Percentiles rank a stretch among this genome's conserved stretches.
phyloP scores from a whole-genome alignment of 1,284 basidiomycete genomes.

The Leccinum solheimii region DNA sequence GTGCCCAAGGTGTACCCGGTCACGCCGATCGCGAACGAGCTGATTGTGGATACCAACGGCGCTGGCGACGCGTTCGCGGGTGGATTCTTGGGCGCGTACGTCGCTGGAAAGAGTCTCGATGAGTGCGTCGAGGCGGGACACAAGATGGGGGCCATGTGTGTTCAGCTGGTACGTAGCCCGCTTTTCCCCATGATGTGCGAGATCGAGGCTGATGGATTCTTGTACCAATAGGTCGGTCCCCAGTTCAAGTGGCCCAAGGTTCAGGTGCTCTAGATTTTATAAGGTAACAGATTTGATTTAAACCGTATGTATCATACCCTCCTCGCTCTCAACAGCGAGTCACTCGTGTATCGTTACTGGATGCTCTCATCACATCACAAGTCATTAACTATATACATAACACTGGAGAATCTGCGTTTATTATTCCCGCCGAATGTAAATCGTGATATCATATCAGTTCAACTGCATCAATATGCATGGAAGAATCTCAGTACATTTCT shows the following conservation, averaged over 20 bases:
- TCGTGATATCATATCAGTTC: constrained; percentile 27
- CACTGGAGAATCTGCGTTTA: constrained; percentile 7
- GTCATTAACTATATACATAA: constrained; percentile 19
- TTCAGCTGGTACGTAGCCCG: constrained; percentile 66
- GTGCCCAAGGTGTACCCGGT: constrained; percentile 63
- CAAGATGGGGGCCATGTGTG: constrained; percentile 86
- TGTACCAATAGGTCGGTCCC: constrained; percentile 59
- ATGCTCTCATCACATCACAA: constrained; percentile 18
- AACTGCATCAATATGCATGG: constrained; percentile 1
- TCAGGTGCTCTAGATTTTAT: constrained; percentile 49
- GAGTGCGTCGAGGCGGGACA: constrained; percentile 87
- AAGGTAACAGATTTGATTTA: not conserved
- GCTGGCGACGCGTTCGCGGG: constrained; percentile 99
- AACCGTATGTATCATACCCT: constrained; percentile 9
- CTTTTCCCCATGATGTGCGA: not conserved
- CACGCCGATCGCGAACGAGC: constrained; percentile 56
- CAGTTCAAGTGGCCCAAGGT: constrained; percentile 82
- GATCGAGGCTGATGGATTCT: not conserved
- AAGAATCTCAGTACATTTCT: constrained; percentile 20
- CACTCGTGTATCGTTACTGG: constrained; percentile 28
- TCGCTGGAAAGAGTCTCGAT: constrained; percentile 78
- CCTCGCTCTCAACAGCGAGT: constrained; percentile 47
- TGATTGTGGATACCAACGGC: constrained; percentile 97
- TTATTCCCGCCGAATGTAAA: constrained; percentile 4
- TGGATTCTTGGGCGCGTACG: constrained; percentile 88